Evolutionary conservation across 1,284 basidiomycete genomes (phyloP), one percentile per base, ranked within the genome.

Genomic region (Meira nashicola): DNA sequence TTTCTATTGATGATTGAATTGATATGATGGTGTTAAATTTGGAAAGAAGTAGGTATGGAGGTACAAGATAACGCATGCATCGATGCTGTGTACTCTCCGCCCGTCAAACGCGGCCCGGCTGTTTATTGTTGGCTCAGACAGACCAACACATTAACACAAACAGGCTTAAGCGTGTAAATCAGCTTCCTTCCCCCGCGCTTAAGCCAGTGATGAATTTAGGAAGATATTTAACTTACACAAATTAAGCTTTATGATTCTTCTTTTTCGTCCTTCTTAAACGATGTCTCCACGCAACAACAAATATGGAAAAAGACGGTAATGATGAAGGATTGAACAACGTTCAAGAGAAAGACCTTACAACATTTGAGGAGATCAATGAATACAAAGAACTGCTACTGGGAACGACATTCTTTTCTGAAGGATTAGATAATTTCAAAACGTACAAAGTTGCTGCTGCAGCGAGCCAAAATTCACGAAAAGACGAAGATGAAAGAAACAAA

Each of bases 301-400:
- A 33, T 3, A 33, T 43, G 41, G n/a, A n/a, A 43, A 43, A 10
- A n/a, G 41, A 43, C 19, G 10, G n/a, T n/a, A 25, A 17, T 25
- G 12, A 48, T 48, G 37, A 37, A 17, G 28, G 5, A 25, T 17
- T 19, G 19, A 33, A 17, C 6, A 15, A 5, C 11, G 19, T n/a
- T n/a, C 21, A 53, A 25, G 54, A 56, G 19, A 49, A 56, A 37
- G 46, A 57, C 8, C 55, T 57, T 7, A 39, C 37, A 14, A n/a
- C 37, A 37, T 57, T 57, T 37, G n/a, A 52, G 15, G 49, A 48
- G 15, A 46, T 33, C 15, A 21, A 23, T 8, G 55, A 57, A 28
- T 57, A 55, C 55, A 47, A 39, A 7, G 15, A n/a, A 2, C 19
- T 57, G 19, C 55, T 57, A 17, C 53, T 51, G 10, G 17, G 47